These are phyloP conservation scores for Ceratocystiopsis sp. DNA, from an alignment of 2,329 filamentous ascomycete species.

Conservation along the genomic window DNA sequence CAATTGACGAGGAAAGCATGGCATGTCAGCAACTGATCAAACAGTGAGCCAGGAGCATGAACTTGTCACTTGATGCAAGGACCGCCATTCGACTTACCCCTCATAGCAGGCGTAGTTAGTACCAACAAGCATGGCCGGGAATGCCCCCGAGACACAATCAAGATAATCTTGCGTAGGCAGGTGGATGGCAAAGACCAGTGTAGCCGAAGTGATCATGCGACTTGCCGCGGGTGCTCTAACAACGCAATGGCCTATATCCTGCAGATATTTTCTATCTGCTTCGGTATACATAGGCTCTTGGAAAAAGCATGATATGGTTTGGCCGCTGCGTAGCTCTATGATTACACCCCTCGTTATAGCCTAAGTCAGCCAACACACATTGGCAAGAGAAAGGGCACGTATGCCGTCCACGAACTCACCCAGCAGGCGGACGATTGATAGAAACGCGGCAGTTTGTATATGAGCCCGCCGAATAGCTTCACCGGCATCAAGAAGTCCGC, in stretches of 20 bases:
- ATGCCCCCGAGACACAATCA: constrained; percentile 24
- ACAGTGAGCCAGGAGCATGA: background rate
- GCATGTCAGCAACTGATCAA: background rate
- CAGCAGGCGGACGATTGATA: constrained; percentile 26
- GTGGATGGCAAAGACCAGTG: constrained; percentile 46
- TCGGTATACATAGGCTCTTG: constrained; percentile 37
- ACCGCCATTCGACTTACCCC: constrained; percentile 18
- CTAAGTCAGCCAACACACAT: background rate
- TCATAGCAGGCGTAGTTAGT: constrained; percentile 35
- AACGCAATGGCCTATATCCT: constrained; percentile 33
- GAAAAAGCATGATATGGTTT: constrained; percentile 27
- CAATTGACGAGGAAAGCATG: no score
- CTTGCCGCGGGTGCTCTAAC: constrained; percentile 36
- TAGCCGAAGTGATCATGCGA: constrained; percentile 25
- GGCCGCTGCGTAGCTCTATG: constrained; percentile 2
- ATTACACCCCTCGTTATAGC: no score
- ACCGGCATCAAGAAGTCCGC: constrained; percentile 30
- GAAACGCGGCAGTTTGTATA: constrained; percentile 36
- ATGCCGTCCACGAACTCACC: constrained; percentile 15
- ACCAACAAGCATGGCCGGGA: constrained; percentile 41
- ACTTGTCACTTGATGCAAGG: no score
- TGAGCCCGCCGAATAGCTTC: constrained; percentile 29
- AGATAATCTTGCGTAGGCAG: constrained; percentile 38
- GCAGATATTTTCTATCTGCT: constrained; percentile 33
- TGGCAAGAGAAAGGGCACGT: constrained; percentile 1